phyloP scores from a whole-genome alignment of 306 rosid genomes.

The Inga oerstediana region DNA sequence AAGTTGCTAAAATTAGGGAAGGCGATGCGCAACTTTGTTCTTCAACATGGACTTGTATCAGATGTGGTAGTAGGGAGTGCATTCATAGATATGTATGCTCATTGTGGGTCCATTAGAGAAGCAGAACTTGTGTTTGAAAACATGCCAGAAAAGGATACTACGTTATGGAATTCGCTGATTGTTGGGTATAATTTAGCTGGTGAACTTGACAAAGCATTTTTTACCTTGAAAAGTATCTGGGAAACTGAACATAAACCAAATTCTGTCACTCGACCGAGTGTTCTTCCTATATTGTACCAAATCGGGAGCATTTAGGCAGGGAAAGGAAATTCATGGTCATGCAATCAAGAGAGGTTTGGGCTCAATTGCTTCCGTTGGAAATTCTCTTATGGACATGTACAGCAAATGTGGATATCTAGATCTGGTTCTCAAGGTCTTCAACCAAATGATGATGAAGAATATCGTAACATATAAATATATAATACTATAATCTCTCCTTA shows the following conservation, averaged over 20 bases:
- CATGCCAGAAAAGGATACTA: constrained; percentile 36
- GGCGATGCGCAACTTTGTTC: constrained; percentile 45
- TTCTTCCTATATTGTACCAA: constrained; percentile 54
- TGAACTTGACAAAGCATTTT: constrained; percentile 38
- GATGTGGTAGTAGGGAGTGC: constrained; percentile 48
- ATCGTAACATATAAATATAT: constrained; percentile 47
- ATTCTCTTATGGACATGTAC: constrained; percentile 52
- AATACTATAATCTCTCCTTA: constrained; percentile 51
- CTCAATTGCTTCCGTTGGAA: constrained; percentile 37
- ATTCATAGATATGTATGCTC: constrained; percentile 50
- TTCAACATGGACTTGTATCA: constrained; percentile 35
- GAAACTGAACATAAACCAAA: constrained; percentile 43
- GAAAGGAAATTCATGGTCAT: constrained; percentile 56
- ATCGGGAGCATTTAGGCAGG: constrained; percentile 45
- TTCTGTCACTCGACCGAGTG: constrained; percentile 43
- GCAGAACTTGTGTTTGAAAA: constrained; percentile 38
- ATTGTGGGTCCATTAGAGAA: constrained; percentile 50
- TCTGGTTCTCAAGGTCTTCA: constrained; percentile 42
- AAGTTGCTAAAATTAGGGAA: constrained; percentile 40
- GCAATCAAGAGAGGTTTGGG: constrained; percentile 42
- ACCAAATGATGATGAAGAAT: constrained; percentile 46
- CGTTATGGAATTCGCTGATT: constrained; percentile 51
- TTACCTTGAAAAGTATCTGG: constrained; percentile 41
- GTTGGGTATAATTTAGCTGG: constrained; percentile 43
- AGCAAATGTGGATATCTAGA: constrained; percentile 52